phyloP scores from a whole-genome alignment of 1,139 yeast species.

The Debaryomyces fabryi region DNA sequence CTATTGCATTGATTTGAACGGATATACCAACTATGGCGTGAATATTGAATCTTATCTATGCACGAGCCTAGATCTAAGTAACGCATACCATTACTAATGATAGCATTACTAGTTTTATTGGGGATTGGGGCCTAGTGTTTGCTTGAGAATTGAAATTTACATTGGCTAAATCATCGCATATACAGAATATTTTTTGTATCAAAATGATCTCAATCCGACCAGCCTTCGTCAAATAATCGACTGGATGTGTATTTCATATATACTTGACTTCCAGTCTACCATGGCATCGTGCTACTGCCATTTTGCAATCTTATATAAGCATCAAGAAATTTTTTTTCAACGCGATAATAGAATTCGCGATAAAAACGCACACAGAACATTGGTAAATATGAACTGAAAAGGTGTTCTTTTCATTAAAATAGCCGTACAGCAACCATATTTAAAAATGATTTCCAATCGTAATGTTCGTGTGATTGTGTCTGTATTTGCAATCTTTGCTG shows the following conservation, averaged over 20 bases:
- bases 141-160: background rate
- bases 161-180: background rate
- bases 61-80: background rate
- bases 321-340: background rate
- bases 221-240: background rate
- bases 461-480: constrained; percentile 40
- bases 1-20: background rate
- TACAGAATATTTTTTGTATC: background rate
- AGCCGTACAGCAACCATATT: background rate
- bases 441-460: constrained; percentile 36
- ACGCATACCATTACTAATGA: background rate
- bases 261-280: background rate
- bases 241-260: background rate
- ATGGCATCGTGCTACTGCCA: background rate
- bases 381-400: background rate
- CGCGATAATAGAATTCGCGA: background rate
- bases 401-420: background rate
- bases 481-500: constrained; percentile 36
- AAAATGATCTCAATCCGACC: background rate
- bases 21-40: background rate
- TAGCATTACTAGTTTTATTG: background rate
- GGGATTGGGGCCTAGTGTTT: background rate
- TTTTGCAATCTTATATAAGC: constrained; percentile 2
- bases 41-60: background rate
- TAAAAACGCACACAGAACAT: background rate